A percentile compares a stretch with the other conserved stretches of the same genome.
Evolutionary conservation across 116 monocot genomes (phyloP).

Genomic region (Trichopus zeylanicus): DNA sequence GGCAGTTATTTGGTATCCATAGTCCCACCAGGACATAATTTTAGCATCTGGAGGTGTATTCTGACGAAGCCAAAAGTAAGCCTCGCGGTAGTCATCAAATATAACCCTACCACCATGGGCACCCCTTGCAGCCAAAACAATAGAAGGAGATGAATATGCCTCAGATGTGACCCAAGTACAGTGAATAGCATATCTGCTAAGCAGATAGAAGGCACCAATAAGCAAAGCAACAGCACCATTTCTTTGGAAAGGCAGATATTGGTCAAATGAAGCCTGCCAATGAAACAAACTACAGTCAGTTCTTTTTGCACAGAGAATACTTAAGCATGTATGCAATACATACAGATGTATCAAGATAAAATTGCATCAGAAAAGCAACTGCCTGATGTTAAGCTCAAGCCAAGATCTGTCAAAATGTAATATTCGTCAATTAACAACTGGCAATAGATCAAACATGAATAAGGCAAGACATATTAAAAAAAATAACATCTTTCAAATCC

Average conservation of each 20-base stretch:
- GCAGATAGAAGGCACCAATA: constrained; percentile 75
- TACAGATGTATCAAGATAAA: no score
- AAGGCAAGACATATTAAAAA: no score
- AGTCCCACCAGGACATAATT: constrained; percentile 99
- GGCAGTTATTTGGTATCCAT: constrained; percentile 97
- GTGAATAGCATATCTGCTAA: constrained; percentile 83
- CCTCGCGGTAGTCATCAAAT: constrained; percentile 99
- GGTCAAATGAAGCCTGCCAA: constrained; percentile 69
- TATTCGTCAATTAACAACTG: no score
- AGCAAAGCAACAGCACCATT: constrained; percentile 70
- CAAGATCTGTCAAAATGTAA: no score
- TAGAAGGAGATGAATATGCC: constrained; percentile 97
- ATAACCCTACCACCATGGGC: constrained; percentile 79
- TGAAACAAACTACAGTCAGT: not conserved
- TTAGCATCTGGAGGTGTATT: constrained; percentile 97
- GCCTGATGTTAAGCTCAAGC: no score
- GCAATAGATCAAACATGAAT: no score
- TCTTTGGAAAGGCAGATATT: constrained; percentile 76
- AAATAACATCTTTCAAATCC: no score
- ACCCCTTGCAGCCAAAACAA: constrained; percentile 84
- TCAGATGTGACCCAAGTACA: constrained; percentile 99
- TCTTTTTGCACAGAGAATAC: no score
- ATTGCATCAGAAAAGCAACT: no score
- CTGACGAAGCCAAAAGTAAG: constrained; percentile 96
- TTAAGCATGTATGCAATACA: no score